Percentiles rank a stretch among this genome's conserved stretches.
Conservation (phyloP, 2,329 filamentous ascomycete species). For the Macrophomina phaseolina region DNA sequence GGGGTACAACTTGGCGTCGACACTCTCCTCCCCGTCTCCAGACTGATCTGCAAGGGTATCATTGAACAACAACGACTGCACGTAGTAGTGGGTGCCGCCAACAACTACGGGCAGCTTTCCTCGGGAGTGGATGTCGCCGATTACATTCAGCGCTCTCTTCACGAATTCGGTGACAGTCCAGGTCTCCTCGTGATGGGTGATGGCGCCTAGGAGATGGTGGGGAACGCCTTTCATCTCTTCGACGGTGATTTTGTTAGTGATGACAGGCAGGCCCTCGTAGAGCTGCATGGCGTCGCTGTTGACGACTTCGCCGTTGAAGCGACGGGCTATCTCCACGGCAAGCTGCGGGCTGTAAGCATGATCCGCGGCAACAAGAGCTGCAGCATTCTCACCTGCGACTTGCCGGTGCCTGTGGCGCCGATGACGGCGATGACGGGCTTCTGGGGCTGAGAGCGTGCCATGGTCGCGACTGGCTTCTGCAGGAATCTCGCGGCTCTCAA, state of each 20-base stretch:
- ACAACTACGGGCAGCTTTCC: conserved; percentile 88
- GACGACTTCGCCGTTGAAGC: conserved; percentile 90
- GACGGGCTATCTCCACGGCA: conserved; percentile 82
- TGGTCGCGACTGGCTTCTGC: conserved; percentile 10
- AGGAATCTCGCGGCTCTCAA: conserved; percentile 5
- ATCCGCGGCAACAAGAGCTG: conserved; percentile 30
- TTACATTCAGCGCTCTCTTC: conserved; percentile 68
- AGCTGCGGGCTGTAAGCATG: conserved; percentile 59
- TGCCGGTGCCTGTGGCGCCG: conserved; percentile 91
- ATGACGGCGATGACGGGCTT: conserved; percentile 78
- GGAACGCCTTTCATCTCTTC: conserved; percentile 79
- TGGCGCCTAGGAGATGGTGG: conserved; percentile 85
- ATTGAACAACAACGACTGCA: conserved; percentile 84
- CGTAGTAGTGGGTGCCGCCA: conserved; percentile 95
- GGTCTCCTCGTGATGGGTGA: conserved; percentile 75
- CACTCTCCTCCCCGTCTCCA: conserved; percentile 32
- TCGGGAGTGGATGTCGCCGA: conserved; percentile 77
- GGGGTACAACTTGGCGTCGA: conserved; percentile 54
- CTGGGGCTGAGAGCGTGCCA: conserved; percentile 29
- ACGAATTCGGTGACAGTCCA: conserved; percentile 86
- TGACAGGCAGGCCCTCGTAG: conserved; percentile 87
- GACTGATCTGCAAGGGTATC: conserved; percentile 59
- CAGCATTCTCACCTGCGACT: conserved; percentile 73
- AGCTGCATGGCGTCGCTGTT: conserved; percentile 99
- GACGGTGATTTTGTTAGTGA: conserved; percentile 87